Percentiles rank a stretch among this genome's conserved stretches.
Evolutionary conservation across 75 land plant genomes (phyloP).

Genomic region (Sequoia sempervirens): DNA sequence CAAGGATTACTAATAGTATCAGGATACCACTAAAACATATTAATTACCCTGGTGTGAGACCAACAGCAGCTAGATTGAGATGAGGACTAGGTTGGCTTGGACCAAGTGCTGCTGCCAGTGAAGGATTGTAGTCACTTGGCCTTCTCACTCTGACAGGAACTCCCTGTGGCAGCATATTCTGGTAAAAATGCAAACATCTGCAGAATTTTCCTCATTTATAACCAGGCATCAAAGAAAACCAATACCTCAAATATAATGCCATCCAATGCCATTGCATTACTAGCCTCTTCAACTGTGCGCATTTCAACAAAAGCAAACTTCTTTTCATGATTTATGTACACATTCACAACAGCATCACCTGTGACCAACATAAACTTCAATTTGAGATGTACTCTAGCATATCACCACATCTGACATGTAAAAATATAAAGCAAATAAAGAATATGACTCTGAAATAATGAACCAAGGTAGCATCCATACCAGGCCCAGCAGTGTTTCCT

Average conservation of each 20-base stretch:
- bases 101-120: conserved; percentile 87
- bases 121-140: conserved; percentile 97
- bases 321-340: conserved; percentile 95
- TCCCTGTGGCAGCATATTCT: conserved; percentile 39
- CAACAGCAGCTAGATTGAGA: conserved; percentile 87
- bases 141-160: conserved; percentile 84
- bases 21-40: background rate
- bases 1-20: background rate
- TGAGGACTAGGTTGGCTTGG: conserved; percentile 89
- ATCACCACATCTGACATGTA: background rate
- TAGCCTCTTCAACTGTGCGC: conserved; percentile 98
- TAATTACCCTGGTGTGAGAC: conserved; percentile 68
- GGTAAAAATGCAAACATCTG: background rate
- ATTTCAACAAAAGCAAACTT: conserved; percentile 99
- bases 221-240: background rate
- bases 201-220: background rate
- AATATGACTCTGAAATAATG: background rate
- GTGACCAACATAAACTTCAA: conserved; percentile 4
- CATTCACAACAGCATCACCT: conserved; percentile 99
- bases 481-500: conserved; percentile 94
- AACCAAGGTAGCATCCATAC: conserved; percentile 25
- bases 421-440: background rate
- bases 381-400: background rate
- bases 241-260: conserved; percentile 93
- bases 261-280: conserved; percentile 98